Evolutionary conservation across 495 filamentous ascomycete species (phyloP).

Genomic region (Gamarada debralockiae): DNA sequence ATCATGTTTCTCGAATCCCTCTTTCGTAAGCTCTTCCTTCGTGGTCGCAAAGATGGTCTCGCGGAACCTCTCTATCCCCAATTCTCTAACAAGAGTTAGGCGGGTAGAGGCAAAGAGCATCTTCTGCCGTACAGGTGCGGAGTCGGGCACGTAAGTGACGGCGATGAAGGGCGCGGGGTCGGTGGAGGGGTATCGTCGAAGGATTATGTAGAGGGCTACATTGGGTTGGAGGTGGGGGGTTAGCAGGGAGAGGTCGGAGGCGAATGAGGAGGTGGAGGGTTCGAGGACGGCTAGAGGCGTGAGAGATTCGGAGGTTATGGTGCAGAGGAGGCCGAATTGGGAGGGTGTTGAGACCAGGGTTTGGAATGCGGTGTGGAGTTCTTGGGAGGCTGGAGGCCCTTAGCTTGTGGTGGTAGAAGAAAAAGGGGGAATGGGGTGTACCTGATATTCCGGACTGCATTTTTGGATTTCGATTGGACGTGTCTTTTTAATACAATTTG

Average conservation of each 20-base stretch:
- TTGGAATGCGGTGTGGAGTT: slow-evolving; percentile 82
- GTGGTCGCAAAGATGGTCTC: slow-evolving; percentile 74
- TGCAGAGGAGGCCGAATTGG: slow-evolving; percentile 76
- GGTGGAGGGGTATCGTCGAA: slow-evolving; percentile 57
- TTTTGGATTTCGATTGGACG: slow-evolving; percentile 15
- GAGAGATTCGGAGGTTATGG: slow-evolving; percentile 73
- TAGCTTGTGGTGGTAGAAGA: background rate
- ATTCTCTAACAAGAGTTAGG: slow-evolving; percentile 75
- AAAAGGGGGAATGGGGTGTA: slow-evolving; percentile 28
- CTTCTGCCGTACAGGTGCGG: slow-evolving; percentile 89
- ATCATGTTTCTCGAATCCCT: slow-evolving; percentile 76
- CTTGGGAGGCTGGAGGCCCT: slow-evolving; percentile 62
- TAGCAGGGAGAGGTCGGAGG: slow-evolving; percentile 55
- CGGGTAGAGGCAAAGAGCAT: slow-evolving; percentile 92
- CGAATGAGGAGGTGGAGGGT: slow-evolving; percentile 51
- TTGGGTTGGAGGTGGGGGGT: slow-evolving; percentile 63
- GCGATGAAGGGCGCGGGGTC: slow-evolving; percentile 57
- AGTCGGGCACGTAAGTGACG: slow-evolving; percentile 86
- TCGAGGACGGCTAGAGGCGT: slow-evolving; percentile 58
- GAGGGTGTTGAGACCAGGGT: slow-evolving; percentile 57
- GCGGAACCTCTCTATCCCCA: slow-evolving; percentile 84
- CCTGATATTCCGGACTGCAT: slow-evolving; percentile 93
- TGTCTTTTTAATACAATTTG: background rate
- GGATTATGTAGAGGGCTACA: slow-evolving; percentile 77
- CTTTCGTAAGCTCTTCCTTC: slow-evolving; percentile 63